Conservation (phyloP, 1,284 basidiomycete species). For the Ganoderma leucocontextum region DNA sequence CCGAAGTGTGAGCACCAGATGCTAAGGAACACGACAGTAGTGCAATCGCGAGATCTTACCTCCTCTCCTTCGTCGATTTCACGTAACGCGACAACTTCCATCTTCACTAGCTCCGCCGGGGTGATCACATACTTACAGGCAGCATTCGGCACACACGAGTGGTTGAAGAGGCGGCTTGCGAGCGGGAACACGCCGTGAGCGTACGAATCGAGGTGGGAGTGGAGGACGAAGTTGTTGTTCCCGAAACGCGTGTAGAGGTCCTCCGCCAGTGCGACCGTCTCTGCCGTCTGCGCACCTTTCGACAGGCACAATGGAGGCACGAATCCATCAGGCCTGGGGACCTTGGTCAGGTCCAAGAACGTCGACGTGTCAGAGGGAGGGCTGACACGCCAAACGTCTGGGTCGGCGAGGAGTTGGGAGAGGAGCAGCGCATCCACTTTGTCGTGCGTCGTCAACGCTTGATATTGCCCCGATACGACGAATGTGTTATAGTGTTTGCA, state of each 20-base stretch:
- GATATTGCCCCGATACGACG: constrained; percentile 53
- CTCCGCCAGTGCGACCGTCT: constrained; percentile 36
- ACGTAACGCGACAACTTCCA: constrained; percentile 70
- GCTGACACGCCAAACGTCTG: constrained; percentile 15
- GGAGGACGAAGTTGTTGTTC: constrained; percentile 81
- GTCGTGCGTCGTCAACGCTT: constrained; percentile 57
- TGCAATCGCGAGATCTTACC: constrained; percentile 47
- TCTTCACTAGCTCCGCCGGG: constrained; percentile 48
- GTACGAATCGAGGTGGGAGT: constrained; percentile 70
- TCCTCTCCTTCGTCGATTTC: constrained; percentile 67
- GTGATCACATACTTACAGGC: constrained; percentile 64
- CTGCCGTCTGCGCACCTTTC: constrained; percentile 16
- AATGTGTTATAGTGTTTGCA: constrained; percentile 65
- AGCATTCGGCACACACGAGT: constrained; percentile 79
- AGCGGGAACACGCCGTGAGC: constrained; percentile 78
- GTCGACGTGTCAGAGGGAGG: constrained; percentile 37
- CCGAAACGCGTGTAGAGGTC: constrained; percentile 65
- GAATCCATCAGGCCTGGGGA: constrained; percentile 40
- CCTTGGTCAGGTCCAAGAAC: constrained; percentile 62
- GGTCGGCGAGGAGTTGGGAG: constrained; percentile 63
- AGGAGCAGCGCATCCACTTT: constrained; percentile 69
- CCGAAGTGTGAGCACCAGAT: background rate
- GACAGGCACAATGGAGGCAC: constrained; percentile 38
- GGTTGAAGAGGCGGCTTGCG: constrained; percentile 79
- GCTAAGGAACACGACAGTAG: background rate